Base-by-base conservation (phyloP, 495 filamentous ascomycete genomes). In the Jackrogersella minutella region DNA sequence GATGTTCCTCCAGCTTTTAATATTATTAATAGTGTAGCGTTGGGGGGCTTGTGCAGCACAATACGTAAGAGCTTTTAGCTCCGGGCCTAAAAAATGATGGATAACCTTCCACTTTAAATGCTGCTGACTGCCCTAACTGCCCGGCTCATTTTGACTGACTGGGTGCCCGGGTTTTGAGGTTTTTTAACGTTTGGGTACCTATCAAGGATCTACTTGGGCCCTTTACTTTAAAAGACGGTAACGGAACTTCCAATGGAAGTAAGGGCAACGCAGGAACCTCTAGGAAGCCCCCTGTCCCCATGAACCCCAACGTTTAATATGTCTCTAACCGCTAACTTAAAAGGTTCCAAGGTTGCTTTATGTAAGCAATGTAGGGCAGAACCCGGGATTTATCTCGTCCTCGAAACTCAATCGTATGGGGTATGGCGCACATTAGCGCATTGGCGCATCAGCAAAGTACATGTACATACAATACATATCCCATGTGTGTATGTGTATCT, bases 1-100 rank as follows among this genome's bases (percentile, higher is more conserved):
- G 72, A 74, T 70, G 61, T 13, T 36, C 57, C 55, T 66, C 58
- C 46, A 58, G 61, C 66, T 62, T 69, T 61, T 67, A 30, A 51
- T 62, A 60, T 67, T 73, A 66, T 68, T 68, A 68, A 62, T 68
- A 61, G 46, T n/a, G 39, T 41, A 37, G 22, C n/a, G 26, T 28
- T 31, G 37, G 7, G 51, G 52, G 44, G 26, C 24, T 31, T 49
- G 44, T 49, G 24, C 44, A 31, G 44, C 43, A n/a, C n/a, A n/a
- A 28, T 47, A 47, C 43, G 43, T 47, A 47, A 47, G 43, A 47
- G 43, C 43, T 47, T 37, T 40, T 49, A 30, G 24, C 24, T n/a
- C 44, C n/a, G n/a, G 44, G 24, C 1, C 26, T 26, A 30, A 17
- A 49, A 28, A 49, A n/a, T 16, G 44, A 46, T 46, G 17, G 40